Conservation (phyloP, 441 rosid species). For the Croton setiger region DNA sequence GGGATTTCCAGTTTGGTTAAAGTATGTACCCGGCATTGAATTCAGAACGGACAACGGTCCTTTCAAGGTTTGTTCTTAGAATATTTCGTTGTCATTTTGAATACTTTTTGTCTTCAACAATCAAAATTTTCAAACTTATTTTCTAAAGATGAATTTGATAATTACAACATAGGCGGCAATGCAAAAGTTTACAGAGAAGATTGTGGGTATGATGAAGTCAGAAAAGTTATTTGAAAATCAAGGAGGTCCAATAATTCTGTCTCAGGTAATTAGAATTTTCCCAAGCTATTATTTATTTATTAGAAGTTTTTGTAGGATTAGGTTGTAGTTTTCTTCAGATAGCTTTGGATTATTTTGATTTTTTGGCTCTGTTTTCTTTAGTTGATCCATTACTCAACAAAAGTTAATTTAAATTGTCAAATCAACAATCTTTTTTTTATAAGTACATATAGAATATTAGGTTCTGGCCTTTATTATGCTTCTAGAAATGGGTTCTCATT, state of each 20-base stretch:
- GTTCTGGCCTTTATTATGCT: slow-evolving; percentile 2
- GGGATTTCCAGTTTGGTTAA: slow-evolving; percentile 98
- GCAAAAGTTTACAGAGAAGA: slow-evolving; percentile 79
- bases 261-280: slow-evolving; percentile 53
- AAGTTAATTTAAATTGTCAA: neutral
- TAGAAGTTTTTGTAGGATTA: neutral
- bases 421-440: neutral
- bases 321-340: slow-evolving; percentile 15
- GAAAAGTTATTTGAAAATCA: slow-evolving; percentile 77
- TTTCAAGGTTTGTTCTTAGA: slow-evolving; percentile 60
- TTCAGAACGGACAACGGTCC: slow-evolving; percentile 92
- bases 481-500: slow-evolving; percentile 11
- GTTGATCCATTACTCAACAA: slow-evolving; percentile 9
- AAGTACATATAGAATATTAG: neutral
- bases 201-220: slow-evolving; percentile 88
- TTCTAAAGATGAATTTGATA: slow-evolving; percentile 5
- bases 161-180: slow-evolving; percentile 37
- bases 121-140: neutral
- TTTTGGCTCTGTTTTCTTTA: neutral
- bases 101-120: neutral
- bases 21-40: slow-evolving; percentile 75
- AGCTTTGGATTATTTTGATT: neutral
- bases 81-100: slow-evolving; percentile 10
- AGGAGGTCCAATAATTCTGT: slow-evolving; percentile 94
- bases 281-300: neutral